These are phyloP conservation scores for Urochloa ruziziensis DNA, from an alignment of 176 grass and related monocot genomes.

Conservation along the genomic window DNA sequence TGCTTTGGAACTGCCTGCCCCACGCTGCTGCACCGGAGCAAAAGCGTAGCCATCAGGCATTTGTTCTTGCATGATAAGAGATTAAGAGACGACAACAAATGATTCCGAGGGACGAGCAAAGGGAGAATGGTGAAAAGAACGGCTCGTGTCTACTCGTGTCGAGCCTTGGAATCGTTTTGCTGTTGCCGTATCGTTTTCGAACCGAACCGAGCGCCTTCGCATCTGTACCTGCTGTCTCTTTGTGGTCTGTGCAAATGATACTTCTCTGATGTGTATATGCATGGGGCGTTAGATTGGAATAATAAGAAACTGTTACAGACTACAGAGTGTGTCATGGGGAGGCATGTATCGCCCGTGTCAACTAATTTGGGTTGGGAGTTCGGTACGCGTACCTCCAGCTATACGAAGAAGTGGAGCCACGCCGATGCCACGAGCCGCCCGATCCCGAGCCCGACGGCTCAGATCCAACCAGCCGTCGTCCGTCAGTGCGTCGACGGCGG, in stretches of 20 bases:
- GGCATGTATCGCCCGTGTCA: background rate
- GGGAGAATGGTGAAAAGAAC: background rate
- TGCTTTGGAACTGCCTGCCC: background rate
- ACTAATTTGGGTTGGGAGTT: background rate
- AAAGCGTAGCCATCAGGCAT: background rate
- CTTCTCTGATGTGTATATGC: too few relatives aligned
- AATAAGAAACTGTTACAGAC: background rate
- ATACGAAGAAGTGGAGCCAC: background rate
- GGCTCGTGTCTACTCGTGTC: background rate
- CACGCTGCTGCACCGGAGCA: background rate
- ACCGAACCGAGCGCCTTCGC: background rate
- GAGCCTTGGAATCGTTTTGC: background rate
- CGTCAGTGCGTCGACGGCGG: background rate
- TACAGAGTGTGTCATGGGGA: background rate
- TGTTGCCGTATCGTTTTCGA: background rate
- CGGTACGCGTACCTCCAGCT: background rate
- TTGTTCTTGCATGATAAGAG: background rate
- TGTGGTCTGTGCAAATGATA: background rate
- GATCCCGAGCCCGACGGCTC: background rate
- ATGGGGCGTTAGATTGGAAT: background rate
- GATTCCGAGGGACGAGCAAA: background rate
- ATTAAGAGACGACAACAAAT: background rate
- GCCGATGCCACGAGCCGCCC: background rate
- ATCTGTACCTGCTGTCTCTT: background rate
- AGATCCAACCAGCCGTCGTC: background rate